Evolutionary conservation across 192 early-diverging fungal species (phyloP), one percentile per base, ranked within the genome.

Genomic region (Funneliformis mosseae): DNA sequence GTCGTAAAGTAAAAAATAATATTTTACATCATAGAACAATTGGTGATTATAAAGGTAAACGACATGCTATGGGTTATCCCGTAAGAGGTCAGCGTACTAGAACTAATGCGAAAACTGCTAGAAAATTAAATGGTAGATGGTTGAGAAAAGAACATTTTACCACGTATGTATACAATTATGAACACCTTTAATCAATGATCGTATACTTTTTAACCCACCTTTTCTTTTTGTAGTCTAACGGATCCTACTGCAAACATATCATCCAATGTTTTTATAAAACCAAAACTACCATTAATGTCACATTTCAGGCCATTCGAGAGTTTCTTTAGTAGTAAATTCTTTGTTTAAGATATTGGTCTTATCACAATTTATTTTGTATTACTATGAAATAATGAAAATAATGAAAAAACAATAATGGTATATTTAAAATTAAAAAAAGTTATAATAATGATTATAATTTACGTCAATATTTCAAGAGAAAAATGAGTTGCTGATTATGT

Each of bases 21-120:
- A 92, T 95, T 50, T 86, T 89, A 87, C 92, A 93, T 80, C 88
- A 93, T 81, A 88, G 90, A 45, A 83, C 90, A 68, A 91, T 93
- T 86, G 92, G 92, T 72, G 86, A 92, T 28, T 96, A 95, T 81
- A 82, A 92, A 42, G 97, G 97, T 27, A 89, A 89, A 82, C 87
- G 96, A 69, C 96, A 97, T 82, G 92, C 93, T 72, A 92, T 93
- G 88, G 91, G 93, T 12, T 81, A 95, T 81, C 97, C 97, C 3
- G 97, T 97, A 18, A 92, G 94, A 63, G 96, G 96, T 8, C 96
- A 97, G 83, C 86, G 91, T 55, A 97, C 97, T 1, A 89, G 88
- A 68, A 96, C 94, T 74, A 99, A 99, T 84, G 89, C 92, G 55
- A 89, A 88, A 83, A 97, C 95, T 8, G 96, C 97, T 10, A 95